Base-by-base conservation (phyloP, 139 green algal genomes). In the Volvox africanus region DNA sequence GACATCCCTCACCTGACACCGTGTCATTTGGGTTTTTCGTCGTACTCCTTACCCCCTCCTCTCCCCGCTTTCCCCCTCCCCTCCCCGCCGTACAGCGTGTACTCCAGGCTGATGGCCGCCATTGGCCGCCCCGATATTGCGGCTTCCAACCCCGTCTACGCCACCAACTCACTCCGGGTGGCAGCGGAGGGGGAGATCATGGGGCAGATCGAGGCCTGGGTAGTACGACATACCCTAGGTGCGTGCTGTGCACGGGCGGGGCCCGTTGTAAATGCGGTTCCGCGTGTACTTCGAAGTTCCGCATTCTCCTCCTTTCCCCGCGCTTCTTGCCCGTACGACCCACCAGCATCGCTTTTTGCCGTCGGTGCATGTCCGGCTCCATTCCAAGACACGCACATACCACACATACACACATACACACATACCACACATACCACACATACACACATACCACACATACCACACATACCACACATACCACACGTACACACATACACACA, bases 31-130 rank as follows among this genome's bases (percentile, higher is more conserved):
- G 9, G 9, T 5, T 14, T 55, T 55, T 55, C 9, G 44, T 55
- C 6, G 16, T 9, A 18, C 71, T 37, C 71, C n/a, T 30, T 36
- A 13, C 71, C n/a, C 11, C n/a, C 76, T 36, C 36, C 16, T 65
- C 5, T 22, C 37, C 77, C 77, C 77, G 35, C 28, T 55, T 24
- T 21, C 26, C 80, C 9, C 80, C n/a, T n/a, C n/a, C 44, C 22
- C 79, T 50, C 79, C 82, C 65, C 62, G 6, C 67, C 35, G 55
- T 92, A 95, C 91, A 95, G 86, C 20, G 92, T 98, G 30, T 98
- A 98, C 92, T 94, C 91, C 44, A 90, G 96, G 24, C 94, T 98
- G 9, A 98, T 98, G 93, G 77, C 87, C 6, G 96, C 96, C 24
- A 93, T 98, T 21, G 96, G 96, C 6, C 89, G 94, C 44, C 87